These are phyloP conservation scores for Hypoxylon sp. DNA, from an alignment of 2,329 filamentous ascomycete species.

Conservation along the genomic window DNA sequence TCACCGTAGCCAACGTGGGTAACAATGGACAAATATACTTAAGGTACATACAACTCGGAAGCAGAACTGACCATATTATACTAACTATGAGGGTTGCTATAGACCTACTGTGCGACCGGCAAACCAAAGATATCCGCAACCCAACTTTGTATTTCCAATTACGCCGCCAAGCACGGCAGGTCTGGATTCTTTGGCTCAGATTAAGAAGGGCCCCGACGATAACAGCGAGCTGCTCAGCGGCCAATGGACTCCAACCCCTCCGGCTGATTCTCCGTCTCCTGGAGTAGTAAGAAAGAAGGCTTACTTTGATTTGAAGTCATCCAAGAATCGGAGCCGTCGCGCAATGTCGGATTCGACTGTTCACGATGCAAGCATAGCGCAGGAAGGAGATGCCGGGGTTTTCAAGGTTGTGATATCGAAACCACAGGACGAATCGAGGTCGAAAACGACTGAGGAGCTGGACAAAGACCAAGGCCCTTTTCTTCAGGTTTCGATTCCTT, in stretches of 20 bases:
- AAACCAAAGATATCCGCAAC: constrained; percentile 73
- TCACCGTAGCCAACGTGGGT: constrained; percentile 85
- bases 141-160: constrained; percentile 72
- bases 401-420: constrained; percentile 87
- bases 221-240: constrained; percentile 54
- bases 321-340: constrained; percentile 65
- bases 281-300: constrained; percentile 54
- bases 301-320: constrained; percentile 51
- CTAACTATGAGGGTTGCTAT: constrained; percentile 43
- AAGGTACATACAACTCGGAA: constrained; percentile 70
- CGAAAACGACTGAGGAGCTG: constrained; percentile 74
- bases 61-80: constrained; percentile 23
- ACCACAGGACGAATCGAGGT: constrained; percentile 71
- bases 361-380: constrained; percentile 71
- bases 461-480: constrained; percentile 64
- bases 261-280: constrained; percentile 51
- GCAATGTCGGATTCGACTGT: constrained; percentile 84
- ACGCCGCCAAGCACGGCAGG: constrained; percentile 73
- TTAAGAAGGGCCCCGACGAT: constrained; percentile 52
- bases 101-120: constrained; percentile 75
- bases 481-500: constrained; percentile 83
- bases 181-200: constrained; percentile 62
- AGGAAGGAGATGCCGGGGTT: constrained; percentile 73
- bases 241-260: constrained; percentile 62
- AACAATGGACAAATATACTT: constrained; percentile 88